Evolutionary conservation across 1,284 basidiomycete genomes (phyloP).

Genomic region (Rhodotorula sp.): DNA sequence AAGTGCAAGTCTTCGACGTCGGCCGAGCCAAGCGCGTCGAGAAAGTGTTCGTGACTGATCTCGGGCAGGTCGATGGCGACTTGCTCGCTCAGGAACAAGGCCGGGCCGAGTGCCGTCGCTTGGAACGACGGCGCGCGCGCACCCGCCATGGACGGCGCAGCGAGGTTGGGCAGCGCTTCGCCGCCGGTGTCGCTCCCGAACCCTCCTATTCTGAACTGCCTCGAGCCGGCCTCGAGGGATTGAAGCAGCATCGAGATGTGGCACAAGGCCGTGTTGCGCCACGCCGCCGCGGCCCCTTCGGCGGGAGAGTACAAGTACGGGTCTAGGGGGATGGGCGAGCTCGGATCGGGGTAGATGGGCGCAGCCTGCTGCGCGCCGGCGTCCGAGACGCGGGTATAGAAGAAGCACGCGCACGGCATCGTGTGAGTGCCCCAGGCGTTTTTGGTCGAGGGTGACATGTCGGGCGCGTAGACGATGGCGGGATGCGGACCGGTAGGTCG

Average conservation of each 20-base stretch:
- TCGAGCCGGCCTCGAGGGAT: constrained; percentile 14
- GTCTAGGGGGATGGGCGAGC: not conserved
- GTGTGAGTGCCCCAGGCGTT: constrained; percentile 33
- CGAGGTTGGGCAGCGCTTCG: not conserved
- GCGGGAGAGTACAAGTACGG: constrained; percentile 31
- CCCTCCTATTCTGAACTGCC: not conserved
- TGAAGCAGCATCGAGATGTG: constrained; percentile 38
- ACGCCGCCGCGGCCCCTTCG: constrained; percentile 26
- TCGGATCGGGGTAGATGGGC: not conserved
- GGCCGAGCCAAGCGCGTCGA: constrained; percentile 26
- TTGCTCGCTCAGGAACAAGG: constrained; percentile 33
- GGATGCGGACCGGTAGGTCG: constrained; percentile 27
- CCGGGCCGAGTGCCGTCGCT: constrained; percentile 37
- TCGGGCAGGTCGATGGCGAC: constrained; percentile 11
- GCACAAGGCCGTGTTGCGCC: constrained; percentile 38
- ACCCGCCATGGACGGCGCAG: not conserved
- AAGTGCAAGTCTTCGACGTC: constrained; percentile 23
- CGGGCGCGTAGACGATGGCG: constrained; percentile 36
- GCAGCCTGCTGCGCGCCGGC: constrained; percentile 19
- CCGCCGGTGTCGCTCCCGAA: not conserved
- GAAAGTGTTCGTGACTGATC: constrained; percentile 26
- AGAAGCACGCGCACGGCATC: constrained; percentile 41
- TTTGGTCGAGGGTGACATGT: constrained; percentile 28
- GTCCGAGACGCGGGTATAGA: constrained; percentile 40
- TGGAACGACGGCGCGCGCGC: constrained; percentile 33